These are phyloP conservation scores for Sporothrix humicola DNA, from an alignment of 2,329 filamentous ascomycete genomes.

Conservation along the genomic window DNA sequence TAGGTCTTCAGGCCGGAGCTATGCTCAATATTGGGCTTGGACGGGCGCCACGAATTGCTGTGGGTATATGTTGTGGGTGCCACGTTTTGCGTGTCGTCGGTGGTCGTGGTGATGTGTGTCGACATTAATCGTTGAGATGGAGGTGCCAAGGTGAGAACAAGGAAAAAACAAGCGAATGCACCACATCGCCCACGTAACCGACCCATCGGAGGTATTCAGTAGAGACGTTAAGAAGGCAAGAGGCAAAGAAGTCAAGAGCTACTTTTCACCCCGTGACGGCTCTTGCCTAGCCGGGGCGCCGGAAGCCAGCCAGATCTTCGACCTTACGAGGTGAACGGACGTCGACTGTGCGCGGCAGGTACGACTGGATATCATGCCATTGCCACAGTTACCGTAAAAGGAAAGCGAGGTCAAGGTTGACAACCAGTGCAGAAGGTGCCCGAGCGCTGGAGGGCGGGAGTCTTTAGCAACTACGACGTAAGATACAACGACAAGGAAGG, in stretches of 20 bases:
- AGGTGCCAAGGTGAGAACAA: not conserved
- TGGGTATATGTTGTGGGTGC: not conserved
- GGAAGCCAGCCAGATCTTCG: not conserved
- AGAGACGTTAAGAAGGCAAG: too few species aligned
- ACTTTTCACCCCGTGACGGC: not conserved
- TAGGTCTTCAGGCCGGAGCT: not conserved
- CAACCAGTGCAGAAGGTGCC: constrained; percentile 14
- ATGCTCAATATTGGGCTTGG: not conserved
- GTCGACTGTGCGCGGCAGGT: not conserved
- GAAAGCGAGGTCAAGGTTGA: constrained; percentile 4
- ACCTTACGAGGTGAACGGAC: not conserved
- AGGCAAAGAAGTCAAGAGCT: too few species aligned
- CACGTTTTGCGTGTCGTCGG: too few species aligned
- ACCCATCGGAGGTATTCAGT: not conserved
- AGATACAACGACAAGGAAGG: not conserved
- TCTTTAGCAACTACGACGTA: too few species aligned
- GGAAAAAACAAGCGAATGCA: constrained; percentile 2
- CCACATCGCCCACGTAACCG: not conserved
- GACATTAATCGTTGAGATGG: not conserved
- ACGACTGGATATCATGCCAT: not conserved
- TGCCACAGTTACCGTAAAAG: constrained; percentile 2
- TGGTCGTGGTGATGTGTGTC: not conserved
- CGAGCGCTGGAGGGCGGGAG: not conserved
- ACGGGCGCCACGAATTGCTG: not conserved
- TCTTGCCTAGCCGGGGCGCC: not conserved